These are phyloP conservation scores for Arctium minus DNA, from an alignment of 129 eudicot genomes.

Conservation along the genomic window DNA sequence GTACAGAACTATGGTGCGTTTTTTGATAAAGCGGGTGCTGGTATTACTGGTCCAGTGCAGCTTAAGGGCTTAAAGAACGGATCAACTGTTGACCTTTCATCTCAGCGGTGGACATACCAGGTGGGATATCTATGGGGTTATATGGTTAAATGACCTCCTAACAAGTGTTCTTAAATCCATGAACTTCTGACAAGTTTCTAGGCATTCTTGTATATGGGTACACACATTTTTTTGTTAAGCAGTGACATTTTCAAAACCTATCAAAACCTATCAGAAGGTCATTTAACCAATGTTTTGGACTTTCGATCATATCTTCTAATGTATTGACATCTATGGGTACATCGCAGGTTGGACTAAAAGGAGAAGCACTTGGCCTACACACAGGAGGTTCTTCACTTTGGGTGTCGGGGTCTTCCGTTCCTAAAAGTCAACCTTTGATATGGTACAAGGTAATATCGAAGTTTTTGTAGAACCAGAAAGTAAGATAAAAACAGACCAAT, in stretches of 20 bases:
- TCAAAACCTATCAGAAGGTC: too few species aligned
- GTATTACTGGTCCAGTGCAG: constrained; percentile 88
- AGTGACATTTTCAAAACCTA: too few species aligned
- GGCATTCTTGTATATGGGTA: background rate
- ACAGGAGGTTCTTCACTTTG: constrained; percentile 74
- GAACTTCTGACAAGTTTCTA: background rate
- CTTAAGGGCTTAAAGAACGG: constrained; percentile 51
- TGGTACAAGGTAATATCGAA: constrained; percentile 87
- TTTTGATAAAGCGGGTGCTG: constrained; percentile 72
- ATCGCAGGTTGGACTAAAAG: constrained; percentile 68
- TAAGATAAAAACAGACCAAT: constrained; percentile 36
- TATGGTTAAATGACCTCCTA: too few species aligned
- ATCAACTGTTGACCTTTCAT: constrained; percentile 60
- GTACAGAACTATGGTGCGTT: constrained; percentile 89
- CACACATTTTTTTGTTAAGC: too few species aligned
- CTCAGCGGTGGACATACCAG: constrained; percentile 89
- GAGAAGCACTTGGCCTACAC: constrained; percentile 66
- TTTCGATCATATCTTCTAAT: background rate
- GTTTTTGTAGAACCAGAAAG: background rate
- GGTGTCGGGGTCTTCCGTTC: constrained; percentile 52
- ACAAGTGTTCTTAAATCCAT: too few species aligned
- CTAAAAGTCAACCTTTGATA: constrained; percentile 70
- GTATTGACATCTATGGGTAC: background rate
- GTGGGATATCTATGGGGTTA: constrained; percentile 11
- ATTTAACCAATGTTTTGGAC: too few species aligned